Base-by-base conservation (phyloP, 1,284 basidiomycete species). In the Phlebopus sp. region DNA sequence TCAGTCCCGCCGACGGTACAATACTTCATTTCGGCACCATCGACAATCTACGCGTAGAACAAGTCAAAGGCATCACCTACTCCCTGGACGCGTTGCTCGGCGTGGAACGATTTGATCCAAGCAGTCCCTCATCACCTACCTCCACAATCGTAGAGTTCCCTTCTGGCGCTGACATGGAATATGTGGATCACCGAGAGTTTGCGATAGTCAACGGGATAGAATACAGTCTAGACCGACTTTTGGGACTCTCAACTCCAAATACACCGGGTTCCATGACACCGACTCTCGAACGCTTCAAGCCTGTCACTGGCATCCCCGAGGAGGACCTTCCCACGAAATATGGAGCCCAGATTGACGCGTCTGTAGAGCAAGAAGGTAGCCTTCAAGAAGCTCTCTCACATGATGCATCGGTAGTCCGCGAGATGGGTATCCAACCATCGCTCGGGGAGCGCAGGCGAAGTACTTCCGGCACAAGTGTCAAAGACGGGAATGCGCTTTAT, bases 21-120 rank as follows among this genome's bases (percentile, higher is more conserved):
- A 81, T 99, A 2, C 75, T 99, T 31, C 96, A 99, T 66, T 94
- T 95, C 58, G 97, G 96, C 21, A 83, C 84, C 2, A 91, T 99
- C 56, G 71, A 79, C 45, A 84, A 86, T 53, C 81, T 86, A 37
- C 82, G 84, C 25, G 92, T 99, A 37, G 95, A 97, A 66, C 95
- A 98, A 70, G 93, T 99, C 62, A 99, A 99, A 69, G 96, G 96
- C 14, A 86, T 97, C 55, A 98, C 93, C 1, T 98, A 98, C 63
- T 97, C 93, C 6, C 79, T 99, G 19, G 90, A 96, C 56, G 94
- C 95, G 0, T 76, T 99, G 0, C 82, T 98, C 8, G 92, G 92
- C 32, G 79, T 87, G 23, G 83, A 86, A 50, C 72, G 72, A n/a
- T 21, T 51, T 37, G 58, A 68, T 4, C 47, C 58, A 23, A 60